These are phyloP conservation scores for Solanum medicagineum DNA, from an alignment of 257 asterid genomes.

Conservation along the genomic window DNA sequence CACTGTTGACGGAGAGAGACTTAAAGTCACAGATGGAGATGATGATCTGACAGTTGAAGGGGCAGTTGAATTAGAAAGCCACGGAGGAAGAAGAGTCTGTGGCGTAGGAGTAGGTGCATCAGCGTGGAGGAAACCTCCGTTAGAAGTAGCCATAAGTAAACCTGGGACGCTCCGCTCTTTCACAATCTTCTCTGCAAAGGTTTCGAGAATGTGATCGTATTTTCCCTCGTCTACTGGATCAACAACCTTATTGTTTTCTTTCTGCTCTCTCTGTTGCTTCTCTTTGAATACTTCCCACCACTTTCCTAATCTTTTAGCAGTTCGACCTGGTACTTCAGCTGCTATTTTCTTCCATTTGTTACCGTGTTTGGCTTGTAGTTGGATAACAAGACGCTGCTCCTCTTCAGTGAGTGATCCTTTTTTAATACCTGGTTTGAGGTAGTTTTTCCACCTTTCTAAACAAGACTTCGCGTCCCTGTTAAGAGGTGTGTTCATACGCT, in stretches of 20 bases:
- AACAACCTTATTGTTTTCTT: conserved; percentile 14
- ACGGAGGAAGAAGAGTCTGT: conserved; percentile 48
- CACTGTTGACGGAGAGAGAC: conserved; percentile 42
- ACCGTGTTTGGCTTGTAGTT: conserved; percentile 35
- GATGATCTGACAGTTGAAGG: conserved; percentile 21
- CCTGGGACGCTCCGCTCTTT: conserved; percentile 14
- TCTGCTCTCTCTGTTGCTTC: conserved; percentile 39
- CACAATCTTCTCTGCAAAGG: conserved; percentile 52
- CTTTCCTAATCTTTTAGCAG: conserved; percentile 65
- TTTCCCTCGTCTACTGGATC: conserved; percentile 46
- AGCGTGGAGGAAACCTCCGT: conserved; percentile 28
- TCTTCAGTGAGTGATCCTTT: conserved; percentile 51
- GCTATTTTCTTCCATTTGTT: conserved; percentile 79
- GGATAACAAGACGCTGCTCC: conserved; percentile 53
- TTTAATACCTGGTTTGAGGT: conserved; percentile 57
- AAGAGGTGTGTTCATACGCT: conserved; percentile 42
- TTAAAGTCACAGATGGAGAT: conserved; percentile 40
- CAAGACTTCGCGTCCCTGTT: conserved; percentile 58
- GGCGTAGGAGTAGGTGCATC: conserved; percentile 22
- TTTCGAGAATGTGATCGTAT: conserved; percentile 40
- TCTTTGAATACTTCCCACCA: conserved; percentile 58
- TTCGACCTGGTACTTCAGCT: conserved; percentile 57
- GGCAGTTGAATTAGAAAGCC: conserved; percentile 52
- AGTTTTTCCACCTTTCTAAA: conserved; percentile 74
- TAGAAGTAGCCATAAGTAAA: conserved; percentile 41